Base-by-base conservation (phyloP, 2,329 filamentous ascomycete genomes). In the Endoconidiophora laricicola region DNA sequence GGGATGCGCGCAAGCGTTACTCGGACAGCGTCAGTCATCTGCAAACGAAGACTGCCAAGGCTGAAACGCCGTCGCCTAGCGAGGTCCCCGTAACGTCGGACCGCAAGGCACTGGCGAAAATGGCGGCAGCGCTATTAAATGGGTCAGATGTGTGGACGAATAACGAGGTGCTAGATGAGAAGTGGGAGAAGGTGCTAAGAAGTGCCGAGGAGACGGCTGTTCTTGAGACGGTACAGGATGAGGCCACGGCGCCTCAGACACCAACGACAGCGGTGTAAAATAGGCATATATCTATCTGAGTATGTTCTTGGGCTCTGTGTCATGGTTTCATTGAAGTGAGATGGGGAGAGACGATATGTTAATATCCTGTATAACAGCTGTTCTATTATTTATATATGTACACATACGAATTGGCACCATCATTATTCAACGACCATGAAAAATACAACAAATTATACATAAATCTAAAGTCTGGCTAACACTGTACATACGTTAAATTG, bases 141-240 rank as follows among this genome's bases (percentile, higher is more conserved):
- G 77, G 79, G 18, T 70, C 75, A 62, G 67, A 72, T 58, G 68
- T 68, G 55, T 87, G 84, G 83, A 68, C 61, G 39, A 72, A 70
- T 54, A 62, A 65, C 41, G 63, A 65, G 46, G 54, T 61, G 41
- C 53, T 73, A 55, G 71, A 75, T 54, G 62, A 66, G 46, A 69
- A 65, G 61, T 76, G 71, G 65, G 65, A 64, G 37, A 43, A 65
- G 52, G 55, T 55, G 50, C 49, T 59, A 55, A 55, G 56, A 46
- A 51, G 57, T 46, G 52, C 53, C 7, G 56, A 54, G 45, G 55
- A 56, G 36, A 24, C 29, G 46, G 55, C 48, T 20, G 55, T 57
- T 52, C 57, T 60, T 14, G 55, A 59, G 48, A 48, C 56, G 43
- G 56, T 58, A 52, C 43, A 55, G 22, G 58, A 57, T 50, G 54